Conservation (phyloP, 2,329 filamentous ascomycete genomes). For the Coniella lustricola region DNA sequence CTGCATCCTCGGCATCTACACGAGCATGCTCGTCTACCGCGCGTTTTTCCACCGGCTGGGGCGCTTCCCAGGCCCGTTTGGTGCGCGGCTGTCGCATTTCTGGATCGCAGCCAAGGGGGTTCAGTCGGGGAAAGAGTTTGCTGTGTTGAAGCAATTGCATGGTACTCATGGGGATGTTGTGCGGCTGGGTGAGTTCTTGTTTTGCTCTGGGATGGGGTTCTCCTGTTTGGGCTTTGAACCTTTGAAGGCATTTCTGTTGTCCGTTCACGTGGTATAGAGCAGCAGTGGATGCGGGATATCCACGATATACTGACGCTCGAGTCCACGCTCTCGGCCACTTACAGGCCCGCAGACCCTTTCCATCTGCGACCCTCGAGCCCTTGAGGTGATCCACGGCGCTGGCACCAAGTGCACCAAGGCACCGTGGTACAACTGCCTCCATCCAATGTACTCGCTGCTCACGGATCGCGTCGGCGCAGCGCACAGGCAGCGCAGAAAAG, state of each 20-base stretch:
- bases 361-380: conserved; percentile 4
- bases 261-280: too few species aligned
- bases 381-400: conserved; percentile 1
- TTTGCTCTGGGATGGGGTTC: neutral
- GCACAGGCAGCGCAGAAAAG: conserved; percentile 4
- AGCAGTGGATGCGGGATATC: too few species aligned
- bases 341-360: conserved; percentile 1
- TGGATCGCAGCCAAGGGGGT: neutral
- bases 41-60: conserved; percentile 8
- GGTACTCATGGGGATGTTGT: conserved; percentile 8
- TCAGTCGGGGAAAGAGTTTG: neutral
- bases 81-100: conserved; percentile 6
- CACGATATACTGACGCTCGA: too few species aligned
- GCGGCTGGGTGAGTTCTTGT: conserved; percentile 7
- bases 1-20: conserved; percentile 1
- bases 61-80: conserved; percentile 10
- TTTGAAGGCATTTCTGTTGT: neutral
- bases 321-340: too few species aligned
- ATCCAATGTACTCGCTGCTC: conserved; percentile 5
- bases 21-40: conserved; percentile 12
- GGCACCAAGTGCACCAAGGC: conserved; percentile 3
- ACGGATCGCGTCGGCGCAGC: neutral
- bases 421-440: neutral
- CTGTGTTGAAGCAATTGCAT: conserved; percentile 5
- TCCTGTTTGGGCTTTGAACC: too few species aligned